Conservation (phyloP, 768 basidiomycete species). For the Tricholomella constricta region DNA sequence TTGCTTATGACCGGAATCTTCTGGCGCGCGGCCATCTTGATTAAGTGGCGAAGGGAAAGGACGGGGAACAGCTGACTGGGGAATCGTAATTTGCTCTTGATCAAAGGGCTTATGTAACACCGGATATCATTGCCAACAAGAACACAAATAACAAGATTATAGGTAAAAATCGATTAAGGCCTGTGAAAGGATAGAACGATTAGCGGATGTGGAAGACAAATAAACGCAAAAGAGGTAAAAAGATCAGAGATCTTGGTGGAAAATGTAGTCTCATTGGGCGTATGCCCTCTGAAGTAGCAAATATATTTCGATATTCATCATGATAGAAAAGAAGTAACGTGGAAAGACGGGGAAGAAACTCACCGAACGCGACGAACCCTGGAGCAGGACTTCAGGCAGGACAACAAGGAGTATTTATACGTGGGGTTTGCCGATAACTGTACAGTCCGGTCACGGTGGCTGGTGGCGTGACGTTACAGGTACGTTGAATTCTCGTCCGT, state of each 20-base stretch:
- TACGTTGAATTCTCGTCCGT: constrained; percentile 34
- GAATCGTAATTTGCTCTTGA: background rate
- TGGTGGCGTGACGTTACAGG: constrained; percentile 44
- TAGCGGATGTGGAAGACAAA: background rate
- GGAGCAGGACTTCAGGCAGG: background rate
- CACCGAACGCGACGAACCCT: background rate
- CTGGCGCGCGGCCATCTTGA: background rate
- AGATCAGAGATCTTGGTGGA: constrained; percentile 83
- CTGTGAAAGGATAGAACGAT: background rate
- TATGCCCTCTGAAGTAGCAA: constrained; percentile 88
- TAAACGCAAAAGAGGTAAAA: background rate
- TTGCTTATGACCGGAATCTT: constrained; percentile 68
- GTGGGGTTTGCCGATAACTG: constrained; percentile 47
- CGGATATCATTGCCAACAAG: background rate
- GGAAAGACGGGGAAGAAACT: background rate
- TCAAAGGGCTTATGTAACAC: background rate
- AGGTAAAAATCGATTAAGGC: no score
- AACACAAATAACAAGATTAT: background rate
- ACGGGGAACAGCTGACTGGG: background rate
- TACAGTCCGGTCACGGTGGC: constrained; percentile 70
- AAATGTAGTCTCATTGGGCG: constrained; percentile 73
- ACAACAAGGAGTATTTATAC: constrained; percentile 9
- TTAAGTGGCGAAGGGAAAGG: background rate
- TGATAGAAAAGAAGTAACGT: constrained; percentile 11
- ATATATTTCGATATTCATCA: constrained; percentile 58